Conservation (phyloP, 139 green algal genomes). For the Closterium sp. region DNA sequence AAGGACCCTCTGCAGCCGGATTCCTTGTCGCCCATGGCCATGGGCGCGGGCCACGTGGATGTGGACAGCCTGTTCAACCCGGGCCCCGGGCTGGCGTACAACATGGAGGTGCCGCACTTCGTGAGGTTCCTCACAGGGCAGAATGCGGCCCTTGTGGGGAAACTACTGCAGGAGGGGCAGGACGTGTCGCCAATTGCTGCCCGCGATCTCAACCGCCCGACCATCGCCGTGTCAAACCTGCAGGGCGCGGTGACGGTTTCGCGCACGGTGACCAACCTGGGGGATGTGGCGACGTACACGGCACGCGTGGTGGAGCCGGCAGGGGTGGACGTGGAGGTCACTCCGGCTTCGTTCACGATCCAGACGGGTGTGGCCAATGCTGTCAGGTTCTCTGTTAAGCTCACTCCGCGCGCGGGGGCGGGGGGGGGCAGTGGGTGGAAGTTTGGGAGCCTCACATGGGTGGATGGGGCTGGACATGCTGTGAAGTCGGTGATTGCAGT, state of each 20-base stretch:
- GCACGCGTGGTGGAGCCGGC: neutral
- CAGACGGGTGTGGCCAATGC: neutral
- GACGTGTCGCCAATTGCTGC: neutral
- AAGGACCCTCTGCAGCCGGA: neutral
- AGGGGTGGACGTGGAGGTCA: neutral
- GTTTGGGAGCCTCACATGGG: neutral
- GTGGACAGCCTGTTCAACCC: neutral
- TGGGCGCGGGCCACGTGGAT: neutral
- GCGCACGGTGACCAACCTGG: neutral
- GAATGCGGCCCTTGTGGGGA: neutral
- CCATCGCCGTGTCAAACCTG: neutral
- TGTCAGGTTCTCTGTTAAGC: neutral
- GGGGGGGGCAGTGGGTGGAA: neutral
- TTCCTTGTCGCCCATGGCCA: neutral
- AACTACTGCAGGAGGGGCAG: neutral
- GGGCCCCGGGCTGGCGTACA: neutral
- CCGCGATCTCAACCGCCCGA: neutral
- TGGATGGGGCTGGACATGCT: neutral
- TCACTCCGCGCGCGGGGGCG: neutral
- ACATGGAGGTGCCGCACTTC: neutral
- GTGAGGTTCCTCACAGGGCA: neutral
- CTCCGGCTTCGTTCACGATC: neutral
- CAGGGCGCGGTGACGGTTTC: neutral
- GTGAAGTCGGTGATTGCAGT: neutral
- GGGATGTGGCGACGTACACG: neutral